Evolutionary conservation across 768 basidiomycete species (phyloP).

Genomic region (Candolleomyces aberdarensis): DNA sequence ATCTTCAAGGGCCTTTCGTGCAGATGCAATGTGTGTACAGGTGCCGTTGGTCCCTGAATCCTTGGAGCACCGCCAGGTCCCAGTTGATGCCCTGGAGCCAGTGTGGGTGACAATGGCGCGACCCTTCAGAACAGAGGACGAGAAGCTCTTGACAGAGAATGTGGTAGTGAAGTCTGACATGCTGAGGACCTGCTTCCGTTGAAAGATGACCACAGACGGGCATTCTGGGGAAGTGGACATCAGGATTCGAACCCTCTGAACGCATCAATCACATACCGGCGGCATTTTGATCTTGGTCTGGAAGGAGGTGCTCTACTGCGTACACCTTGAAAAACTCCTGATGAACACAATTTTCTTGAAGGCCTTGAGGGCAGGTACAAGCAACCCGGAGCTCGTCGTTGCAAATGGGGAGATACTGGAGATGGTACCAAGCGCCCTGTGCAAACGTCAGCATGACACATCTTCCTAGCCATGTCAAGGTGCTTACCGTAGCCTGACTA

Average conservation of each 20-base stretch:
- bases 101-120: constrained; percentile 3
- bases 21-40: background rate
- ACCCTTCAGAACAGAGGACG: background rate
- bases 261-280: no score
- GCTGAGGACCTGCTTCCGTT: background rate
- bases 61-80: background rate
- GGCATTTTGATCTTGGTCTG: background rate
- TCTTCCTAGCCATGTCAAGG: background rate
- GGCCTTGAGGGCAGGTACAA: background rate
- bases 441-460: background rate
- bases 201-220: background rate
- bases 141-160: background rate
- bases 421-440: background rate
- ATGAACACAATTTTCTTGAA: background rate
- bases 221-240: no score
- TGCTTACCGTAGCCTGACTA: background rate
- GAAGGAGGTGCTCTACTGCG: background rate
- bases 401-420: background rate
- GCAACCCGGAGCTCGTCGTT: background rate
- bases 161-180: no score
- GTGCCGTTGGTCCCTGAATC: background rate
- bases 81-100: background rate
- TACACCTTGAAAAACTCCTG: background rate
- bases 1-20: background rate
- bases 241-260: no score